Base-by-base conservation (phyloP, 495 filamentous ascomycete genomes). In the Aspergillus affinis region DNA sequence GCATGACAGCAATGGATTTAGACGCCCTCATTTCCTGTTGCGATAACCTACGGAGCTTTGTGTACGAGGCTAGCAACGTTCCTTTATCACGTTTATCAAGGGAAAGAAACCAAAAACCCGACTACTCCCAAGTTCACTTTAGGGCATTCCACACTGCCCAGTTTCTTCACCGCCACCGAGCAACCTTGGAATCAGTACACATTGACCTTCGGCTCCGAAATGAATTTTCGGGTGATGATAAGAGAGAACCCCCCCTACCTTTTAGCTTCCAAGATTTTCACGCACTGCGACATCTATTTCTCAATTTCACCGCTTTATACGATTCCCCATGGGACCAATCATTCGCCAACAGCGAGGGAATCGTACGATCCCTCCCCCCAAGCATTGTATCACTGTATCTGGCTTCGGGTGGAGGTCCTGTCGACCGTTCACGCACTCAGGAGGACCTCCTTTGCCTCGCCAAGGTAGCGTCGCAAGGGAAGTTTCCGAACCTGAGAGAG, bases 261-360 rank as follows among this genome's bases (percentile, higher is more conserved):
- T 48, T 48, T 48, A 48, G 17, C 45, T 48, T 48, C 19, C 45
- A 48, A 48, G 45, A 48, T 12, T 48, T 48, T 48, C 45, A 48
- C 45, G 45, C 45, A 12, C 45, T 48, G 12, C 45, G 19, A 48
- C 45, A 48, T 48, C 45, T 48, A 3, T 48, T 20, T 48, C 45
- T 48, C 45, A 48, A 4, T 20, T 48, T 20, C 19, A 5, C 4
- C 45, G 4, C 45, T 4, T 48, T 15, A 5, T 48, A 17, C 45
- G 45, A 48, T 48, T 12, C 19, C 13, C 17, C 45, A 48, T 48
- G 45, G 45, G 12, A 12, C 17, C 17, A 20, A 48, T n/a, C 45
- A 48, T 17, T 12, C 15, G 45, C 4, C 45, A 12, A 48, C 19
- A 12, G 13, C 13, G 45, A 48, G 45, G 45, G 19, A 15, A 48